A percentile compares a stretch with the other conserved stretches of the same genome.
These are phyloP conservation scores for Corynascus novoguineensis DNA, from an alignment of 495 filamentous ascomycete species.

Conservation along the genomic window DNA sequence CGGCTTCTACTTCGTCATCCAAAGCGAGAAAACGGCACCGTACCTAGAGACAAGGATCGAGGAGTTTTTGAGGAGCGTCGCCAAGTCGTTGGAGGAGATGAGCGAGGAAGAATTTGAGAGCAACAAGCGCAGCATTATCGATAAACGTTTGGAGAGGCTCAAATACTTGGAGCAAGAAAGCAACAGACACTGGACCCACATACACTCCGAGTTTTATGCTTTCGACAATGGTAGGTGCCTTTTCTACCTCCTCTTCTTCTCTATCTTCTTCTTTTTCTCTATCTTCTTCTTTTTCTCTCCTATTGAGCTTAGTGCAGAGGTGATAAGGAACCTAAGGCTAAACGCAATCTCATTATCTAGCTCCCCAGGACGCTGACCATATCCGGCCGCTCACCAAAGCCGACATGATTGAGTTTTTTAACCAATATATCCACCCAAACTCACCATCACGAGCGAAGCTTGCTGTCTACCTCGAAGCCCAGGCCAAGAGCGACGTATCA, in stretches of 20 bases:
- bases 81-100: conserved; percentile 65
- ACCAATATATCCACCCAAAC: conserved; percentile 65
- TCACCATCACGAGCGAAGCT: conserved; percentile 73
- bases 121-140: conserved; percentile 85
- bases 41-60: conserved; percentile 88
- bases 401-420: conserved; percentile 75
- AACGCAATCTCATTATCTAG: conserved; percentile 34
- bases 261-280: too few species aligned
- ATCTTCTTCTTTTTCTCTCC: too few species aligned
- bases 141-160: conserved; percentile 81
- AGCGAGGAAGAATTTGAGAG: conserved; percentile 77
- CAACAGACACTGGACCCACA: conserved; percentile 73
- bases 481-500: conserved; percentile 45
- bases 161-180: conserved; percentile 90
- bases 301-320: too few species aligned
- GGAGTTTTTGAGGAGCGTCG: conserved; percentile 65
- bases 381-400: conserved; percentile 69
- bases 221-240: conserved; percentile 77
- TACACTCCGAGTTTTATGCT: conserved; percentile 80
- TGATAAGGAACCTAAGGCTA: too few species aligned
- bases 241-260: too few species aligned
- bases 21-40: conserved; percentile 77
- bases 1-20: conserved; percentile 85
- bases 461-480: conserved; percentile 75
- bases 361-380: conserved; percentile 67